A percentile compares a stretch with the other conserved stretches of the same genome.
These are phyloP conservation scores for Panicum miliaceum DNA, from an alignment of 176 grass and related monocot species.

Conservation along the genomic window DNA sequence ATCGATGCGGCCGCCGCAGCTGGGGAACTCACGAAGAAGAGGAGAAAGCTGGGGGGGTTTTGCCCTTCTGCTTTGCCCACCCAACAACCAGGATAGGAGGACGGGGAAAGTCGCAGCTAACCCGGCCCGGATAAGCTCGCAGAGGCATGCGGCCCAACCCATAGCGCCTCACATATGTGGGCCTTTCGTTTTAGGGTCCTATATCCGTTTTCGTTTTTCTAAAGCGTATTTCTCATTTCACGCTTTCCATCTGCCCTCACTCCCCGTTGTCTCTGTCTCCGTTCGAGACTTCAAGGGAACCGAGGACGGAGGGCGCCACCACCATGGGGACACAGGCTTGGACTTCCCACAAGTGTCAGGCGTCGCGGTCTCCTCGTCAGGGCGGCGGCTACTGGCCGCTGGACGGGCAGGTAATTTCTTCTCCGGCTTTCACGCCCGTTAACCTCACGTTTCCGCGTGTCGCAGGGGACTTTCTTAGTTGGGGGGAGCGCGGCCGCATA, in stretches of 20 bases:
- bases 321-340: background rate
- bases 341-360: conserved; percentile 5
- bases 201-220: background rate
- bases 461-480: background rate
- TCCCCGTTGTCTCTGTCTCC: background rate
- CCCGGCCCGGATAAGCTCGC: background rate
- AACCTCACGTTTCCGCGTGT: background rate
- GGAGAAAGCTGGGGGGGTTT: background rate
- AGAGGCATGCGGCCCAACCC: background rate
- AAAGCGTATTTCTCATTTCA: background rate
- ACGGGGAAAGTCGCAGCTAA: background rate
- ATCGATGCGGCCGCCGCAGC: conserved; percentile 44
- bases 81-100: too few relatives aligned
- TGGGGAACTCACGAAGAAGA: background rate
- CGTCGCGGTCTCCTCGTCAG: background rate
- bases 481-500: background rate
- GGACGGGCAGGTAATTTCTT: conserved; percentile 19
- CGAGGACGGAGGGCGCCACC: background rate
- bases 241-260: background rate
- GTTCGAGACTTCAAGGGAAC: background rate
- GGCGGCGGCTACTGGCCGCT: background rate
- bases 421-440: background rate
- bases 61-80: background rate
- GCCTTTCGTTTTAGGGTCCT: background rate
- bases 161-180: background rate